Evolutionary conservation across 345 rosid genomes (phyloP).

Genomic region (Litchi chinensis): DNA sequence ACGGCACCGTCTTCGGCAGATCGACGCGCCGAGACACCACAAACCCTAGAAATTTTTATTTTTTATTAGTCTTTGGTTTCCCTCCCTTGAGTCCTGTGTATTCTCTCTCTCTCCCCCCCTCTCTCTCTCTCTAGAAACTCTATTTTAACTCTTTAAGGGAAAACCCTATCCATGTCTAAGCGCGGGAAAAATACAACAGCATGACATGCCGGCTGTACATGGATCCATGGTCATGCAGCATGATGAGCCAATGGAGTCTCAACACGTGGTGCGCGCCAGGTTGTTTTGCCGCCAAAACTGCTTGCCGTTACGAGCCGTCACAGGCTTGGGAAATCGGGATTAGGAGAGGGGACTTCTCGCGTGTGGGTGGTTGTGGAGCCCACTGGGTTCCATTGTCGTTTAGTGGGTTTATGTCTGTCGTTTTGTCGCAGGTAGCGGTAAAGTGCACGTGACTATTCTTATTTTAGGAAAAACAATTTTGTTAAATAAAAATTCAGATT

Average conservation of each 20-base stretch:
- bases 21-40: neutral
- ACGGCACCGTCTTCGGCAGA: neutral
- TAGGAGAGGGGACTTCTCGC: neutral
- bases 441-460: neutral
- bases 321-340: slow-evolving; percentile 8
- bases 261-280: slow-evolving; percentile 22
- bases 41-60: slow-evolving; percentile 10
- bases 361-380: neutral
- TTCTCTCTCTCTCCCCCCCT: slow-evolving; percentile 1
- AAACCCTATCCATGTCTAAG: slow-evolving; percentile 33
- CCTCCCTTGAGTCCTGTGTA: slow-evolving; percentile 3
- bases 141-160: slow-evolving; percentile 5
- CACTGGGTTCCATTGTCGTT: neutral
- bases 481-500: too few relatives aligned
- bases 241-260: neutral
- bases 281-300: slow-evolving; percentile 46
- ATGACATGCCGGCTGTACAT: neutral
- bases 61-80: neutral
- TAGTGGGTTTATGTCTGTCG: neutral
- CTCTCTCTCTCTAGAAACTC: slow-evolving; percentile 21
- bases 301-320: slow-evolving; percentile 33
- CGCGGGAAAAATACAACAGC: slow-evolving; percentile 48
- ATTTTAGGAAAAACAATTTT: too few relatives aligned
- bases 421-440: neutral
- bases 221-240: neutral